Conservation (phyloP, 2,329 filamentous ascomycete species). For the Sordariomycetes sp. region DNA sequence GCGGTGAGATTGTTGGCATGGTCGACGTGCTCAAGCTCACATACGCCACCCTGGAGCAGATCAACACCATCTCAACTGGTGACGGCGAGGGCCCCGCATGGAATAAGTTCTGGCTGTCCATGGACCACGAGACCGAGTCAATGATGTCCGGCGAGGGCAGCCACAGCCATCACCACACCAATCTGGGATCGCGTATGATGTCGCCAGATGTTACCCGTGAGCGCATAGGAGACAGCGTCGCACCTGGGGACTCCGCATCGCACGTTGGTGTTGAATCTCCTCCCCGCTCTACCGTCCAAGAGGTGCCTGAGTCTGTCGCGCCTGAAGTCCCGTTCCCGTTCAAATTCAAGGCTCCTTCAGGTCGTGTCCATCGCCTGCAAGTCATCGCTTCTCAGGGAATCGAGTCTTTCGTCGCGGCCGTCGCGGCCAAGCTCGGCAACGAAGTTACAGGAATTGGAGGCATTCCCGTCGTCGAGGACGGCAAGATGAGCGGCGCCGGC, state of each 20-base stretch:
- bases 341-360: slow-evolving; percentile 97
- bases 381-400: slow-evolving; percentile 75
- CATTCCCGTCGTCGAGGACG: slow-evolving; percentile 66
- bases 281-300: slow-evolving; percentile 52
- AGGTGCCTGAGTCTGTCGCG: slow-evolving; percentile 40
- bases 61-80: slow-evolving; percentile 84
- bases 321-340: slow-evolving; percentile 84
- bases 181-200: slow-evolving; percentile 63
- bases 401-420: slow-evolving; percentile 64
- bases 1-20: slow-evolving; percentile 97
- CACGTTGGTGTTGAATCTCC: slow-evolving; percentile 79
- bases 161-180: slow-evolving; percentile 56
- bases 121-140: slow-evolving; percentile 91
- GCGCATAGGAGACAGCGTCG: slow-evolving; percentile 68
- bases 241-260: slow-evolving; percentile 90
- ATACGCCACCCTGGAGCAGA: slow-evolving; percentile 94
- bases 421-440: slow-evolving; percentile 73
- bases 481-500: slow-evolving; percentile 64
- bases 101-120: slow-evolving; percentile 99
- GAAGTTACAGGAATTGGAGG: slow-evolving; percentile 83
- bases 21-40: slow-evolving; percentile 97
- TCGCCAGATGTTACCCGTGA: slow-evolving; percentile 72
- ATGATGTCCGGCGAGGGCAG: slow-evolving; percentile 85
- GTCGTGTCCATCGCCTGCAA: slow-evolving; percentile 87
- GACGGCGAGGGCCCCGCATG: slow-evolving; percentile 93